These are phyloP conservation scores for Phylloporus sp. DNA, from an alignment of 768 basidiomycete species.

Conservation along the genomic window DNA sequence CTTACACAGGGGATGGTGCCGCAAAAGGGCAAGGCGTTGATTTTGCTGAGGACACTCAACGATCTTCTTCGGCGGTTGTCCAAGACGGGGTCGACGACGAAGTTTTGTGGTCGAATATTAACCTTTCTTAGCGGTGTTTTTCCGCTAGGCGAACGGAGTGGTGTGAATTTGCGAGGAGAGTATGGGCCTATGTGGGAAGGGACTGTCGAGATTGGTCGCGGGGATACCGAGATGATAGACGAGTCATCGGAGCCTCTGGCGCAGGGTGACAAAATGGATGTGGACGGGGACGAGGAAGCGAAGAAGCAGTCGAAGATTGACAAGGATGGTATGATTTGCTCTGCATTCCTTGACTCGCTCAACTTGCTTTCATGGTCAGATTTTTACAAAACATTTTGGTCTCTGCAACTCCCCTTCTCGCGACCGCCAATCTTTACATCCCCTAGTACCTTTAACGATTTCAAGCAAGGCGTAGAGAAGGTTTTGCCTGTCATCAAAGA, in stretches of 20 bases:
- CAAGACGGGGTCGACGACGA: slow-evolving; percentile 79
- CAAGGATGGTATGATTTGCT: slow-evolving; percentile 53
- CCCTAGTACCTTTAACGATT: slow-evolving; percentile 53
- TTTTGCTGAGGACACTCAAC: slow-evolving; percentile 80
- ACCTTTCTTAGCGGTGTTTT: slow-evolving; percentile 84
- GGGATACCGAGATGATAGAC: slow-evolving; percentile 30
- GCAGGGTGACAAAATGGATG: slow-evolving; percentile 55
- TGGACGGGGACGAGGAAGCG: slow-evolving; percentile 43
- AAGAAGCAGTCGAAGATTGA: slow-evolving; percentile 43
- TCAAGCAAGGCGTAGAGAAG: slow-evolving; percentile 67
- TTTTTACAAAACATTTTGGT: slow-evolving; percentile 89
- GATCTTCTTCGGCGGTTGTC: slow-evolving; percentile 83
- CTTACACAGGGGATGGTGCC: slow-evolving; percentile 79
- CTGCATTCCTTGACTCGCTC: background rate
- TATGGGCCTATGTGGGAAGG: slow-evolving; percentile 79
- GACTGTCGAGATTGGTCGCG: slow-evolving; percentile 40
- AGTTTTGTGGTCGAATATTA: slow-evolving; percentile 86
- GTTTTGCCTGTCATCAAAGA: slow-evolving; percentile 79
- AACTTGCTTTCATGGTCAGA: slow-evolving; percentile 38
- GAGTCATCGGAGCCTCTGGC: slow-evolving; percentile 30
- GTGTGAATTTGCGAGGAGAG: slow-evolving; percentile 88
- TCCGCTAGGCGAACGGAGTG: slow-evolving; percentile 83
- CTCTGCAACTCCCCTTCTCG: slow-evolving; percentile 80
- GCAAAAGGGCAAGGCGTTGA: slow-evolving; percentile 83
- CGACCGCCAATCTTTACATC: slow-evolving; percentile 67